These are phyloP conservation scores for Alliaria petiolata DNA, from an alignment of 345 rosid species.

Conservation along the genomic window DNA sequence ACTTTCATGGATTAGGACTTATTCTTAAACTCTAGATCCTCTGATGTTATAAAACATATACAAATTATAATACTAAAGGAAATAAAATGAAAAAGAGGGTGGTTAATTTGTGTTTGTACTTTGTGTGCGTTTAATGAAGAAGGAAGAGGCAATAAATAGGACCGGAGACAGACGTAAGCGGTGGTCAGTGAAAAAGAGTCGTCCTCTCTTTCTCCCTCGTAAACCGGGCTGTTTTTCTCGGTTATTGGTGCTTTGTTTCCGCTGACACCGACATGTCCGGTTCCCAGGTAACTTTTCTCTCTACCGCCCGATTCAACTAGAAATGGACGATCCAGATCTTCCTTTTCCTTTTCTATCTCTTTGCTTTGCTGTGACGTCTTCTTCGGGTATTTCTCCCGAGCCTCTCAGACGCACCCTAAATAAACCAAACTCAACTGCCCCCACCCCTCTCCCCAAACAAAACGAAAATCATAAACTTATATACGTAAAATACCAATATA, in stretches of 20 bases:
- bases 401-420: conserved; percentile 28
- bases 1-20: conserved; percentile 18
- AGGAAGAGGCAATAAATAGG: conserved; percentile 22
- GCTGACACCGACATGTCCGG: conserved; percentile 61
- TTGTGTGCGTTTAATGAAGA: conserved; percentile 24
- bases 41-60: not conserved
- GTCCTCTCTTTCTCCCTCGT: conserved; percentile 31
- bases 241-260: conserved; percentile 44
- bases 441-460: too few species aligned
- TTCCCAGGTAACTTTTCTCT: conserved; percentile 24
- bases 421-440: not conserved
- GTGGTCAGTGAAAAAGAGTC: conserved; percentile 34
- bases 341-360: conserved; percentile 39
- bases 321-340: conserved; percentile 35
- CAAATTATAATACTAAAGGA: not conserved
- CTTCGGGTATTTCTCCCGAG: conserved; percentile 35
- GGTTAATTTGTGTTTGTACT: conserved; percentile 18
- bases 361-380: conserved; percentile 41
- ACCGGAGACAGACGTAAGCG: conserved; percentile 32
- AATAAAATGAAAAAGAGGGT: not conserved
- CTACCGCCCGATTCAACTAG: conserved; percentile 23
- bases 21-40: conserved; percentile 13
- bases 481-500: not conserved
- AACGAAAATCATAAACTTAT: not conserved
- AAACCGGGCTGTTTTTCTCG: conserved; percentile 50